Percentiles rank a stretch among this genome's conserved stretches.
Evolutionary conservation across 192 early-diverging fungal species (phyloP).

Genomic region (Mycoemilia scoparia): DNA sequence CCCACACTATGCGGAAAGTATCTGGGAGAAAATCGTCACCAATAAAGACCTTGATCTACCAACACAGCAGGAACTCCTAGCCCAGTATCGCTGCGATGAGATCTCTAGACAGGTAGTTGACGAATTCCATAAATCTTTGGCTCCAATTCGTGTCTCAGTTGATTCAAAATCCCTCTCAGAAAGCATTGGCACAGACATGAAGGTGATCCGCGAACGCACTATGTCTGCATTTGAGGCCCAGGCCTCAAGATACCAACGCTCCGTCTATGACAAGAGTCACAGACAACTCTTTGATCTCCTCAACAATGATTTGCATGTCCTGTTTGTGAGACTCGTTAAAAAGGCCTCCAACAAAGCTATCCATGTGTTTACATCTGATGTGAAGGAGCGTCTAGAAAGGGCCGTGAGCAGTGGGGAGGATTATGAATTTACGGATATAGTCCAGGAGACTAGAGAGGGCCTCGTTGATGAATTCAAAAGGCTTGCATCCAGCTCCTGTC

Average conservation of each 20-base stretch:
- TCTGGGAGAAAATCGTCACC: conserved; percentile 92
- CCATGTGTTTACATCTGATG: conserved; percentile 36
- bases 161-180: conserved; percentile 64
- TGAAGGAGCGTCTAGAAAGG: conserved; percentile 27
- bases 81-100: conserved; percentile 97
- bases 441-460: no score
- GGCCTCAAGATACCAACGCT: conserved; percentile 74
- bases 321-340: conserved; percentile 71
- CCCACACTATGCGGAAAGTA: conserved; percentile 70
- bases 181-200: conserved; percentile 48
- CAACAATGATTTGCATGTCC: conserved; percentile 52
- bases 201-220: conserved; percentile 33
- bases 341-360: conserved; percentile 66
- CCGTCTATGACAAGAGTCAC: conserved; percentile 78
- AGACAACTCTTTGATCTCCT: conserved; percentile 60
- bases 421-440: conserved; percentile 40
- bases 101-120: conserved; percentile 61
- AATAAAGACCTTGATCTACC: conserved; percentile 95
- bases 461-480: no score
- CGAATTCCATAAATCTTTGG: conserved; percentile 44
- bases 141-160: conserved; percentile 43
- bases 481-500: no score
- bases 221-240: conserved; percentile 70
- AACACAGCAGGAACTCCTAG: conserved; percentile 92
- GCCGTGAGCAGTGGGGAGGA: conserved; percentile 5